These are phyloP conservation scores for Hymenoscyphus infarciens DNA, from an alignment of 2,329 filamentous ascomycete species.

Conservation along the genomic window DNA sequence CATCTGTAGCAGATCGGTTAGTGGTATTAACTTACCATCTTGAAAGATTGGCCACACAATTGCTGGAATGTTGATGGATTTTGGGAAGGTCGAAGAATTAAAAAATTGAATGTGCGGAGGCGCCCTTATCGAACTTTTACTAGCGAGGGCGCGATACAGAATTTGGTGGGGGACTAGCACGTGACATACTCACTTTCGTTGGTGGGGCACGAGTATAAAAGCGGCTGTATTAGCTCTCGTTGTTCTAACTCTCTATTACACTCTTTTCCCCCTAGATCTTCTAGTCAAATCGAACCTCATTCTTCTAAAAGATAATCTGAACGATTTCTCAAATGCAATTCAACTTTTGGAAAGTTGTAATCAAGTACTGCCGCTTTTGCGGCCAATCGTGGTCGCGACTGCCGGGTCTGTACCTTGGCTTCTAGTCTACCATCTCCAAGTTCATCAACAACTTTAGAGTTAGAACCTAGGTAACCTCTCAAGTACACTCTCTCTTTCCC, in stretches of 20 bases:
- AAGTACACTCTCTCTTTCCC: background rate
- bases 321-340: no score
- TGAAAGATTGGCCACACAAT: slow-evolving; percentile 45
- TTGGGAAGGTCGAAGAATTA: slow-evolving; percentile 32
- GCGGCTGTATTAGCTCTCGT: background rate
- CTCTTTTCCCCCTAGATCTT: no score
- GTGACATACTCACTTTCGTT: background rate
- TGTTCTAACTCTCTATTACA: no score
- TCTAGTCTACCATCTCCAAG: background rate
- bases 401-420: background rate
- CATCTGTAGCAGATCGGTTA: slow-evolving; percentile 17
- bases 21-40: slow-evolving; percentile 61
- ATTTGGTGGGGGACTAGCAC: background rate
- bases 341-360: no score
- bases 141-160: slow-evolving; percentile 1
- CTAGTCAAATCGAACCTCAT: no score
- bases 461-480: background rate
- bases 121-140: no score
- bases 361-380: no score
- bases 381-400: background rate
- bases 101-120: slow-evolving; percentile 8
- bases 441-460: background rate
- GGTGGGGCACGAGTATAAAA: slow-evolving; percentile 13
- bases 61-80: slow-evolving; percentile 43
- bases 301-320: no score